These are phyloP conservation scores for Rutstroemia sp. DNA, from an alignment of 2,329 filamentous ascomycete genomes.

Conservation along the genomic window DNA sequence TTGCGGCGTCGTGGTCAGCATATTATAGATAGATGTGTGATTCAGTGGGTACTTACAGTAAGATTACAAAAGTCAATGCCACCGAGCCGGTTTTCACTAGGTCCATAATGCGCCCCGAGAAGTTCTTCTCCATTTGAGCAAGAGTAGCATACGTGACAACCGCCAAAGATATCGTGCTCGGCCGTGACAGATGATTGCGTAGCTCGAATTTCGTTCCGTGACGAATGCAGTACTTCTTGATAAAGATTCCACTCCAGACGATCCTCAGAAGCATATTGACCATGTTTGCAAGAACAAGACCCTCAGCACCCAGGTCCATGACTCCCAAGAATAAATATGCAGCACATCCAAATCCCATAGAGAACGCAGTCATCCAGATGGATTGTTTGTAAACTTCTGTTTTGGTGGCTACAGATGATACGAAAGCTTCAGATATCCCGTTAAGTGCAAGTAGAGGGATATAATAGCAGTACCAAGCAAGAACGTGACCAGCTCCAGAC, in stretches of 20 bases:
- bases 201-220: conserved; percentile 38
- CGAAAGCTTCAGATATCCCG: conserved; percentile 86
- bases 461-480: conserved; percentile 83
- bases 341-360: conserved; percentile 62
- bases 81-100: conserved; percentile 40
- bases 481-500: conserved; percentile 63
- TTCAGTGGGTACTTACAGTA: conserved; percentile 46
- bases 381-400: conserved; percentile 70
- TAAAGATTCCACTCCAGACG: conserved; percentile 70
- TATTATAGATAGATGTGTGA: conserved; percentile 1
- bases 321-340: conserved; percentile 71
- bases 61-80: conserved; percentile 43
- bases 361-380: conserved; percentile 78
- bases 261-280: conserved; percentile 88
- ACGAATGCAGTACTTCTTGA: conserved; percentile 52
- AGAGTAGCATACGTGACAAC: conserved; percentile 38
- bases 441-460: conserved; percentile 89
- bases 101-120: conserved; percentile 26
- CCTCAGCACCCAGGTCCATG: conserved; percentile 63
- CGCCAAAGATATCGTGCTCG: conserved; percentile 37
- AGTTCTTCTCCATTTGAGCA: conserved; percentile 22
- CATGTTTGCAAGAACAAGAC: conserved; percentile 78
- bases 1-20: conserved; percentile 9
- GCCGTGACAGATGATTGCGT: conserved; percentile 36
- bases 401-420: conserved; percentile 75